A percentile compares a stretch with the other conserved stretches of the same genome.
These are phyloP conservation scores for Inga oerstediana DNA, from an alignment of 306 rosid species.

Conservation along the genomic window DNA sequence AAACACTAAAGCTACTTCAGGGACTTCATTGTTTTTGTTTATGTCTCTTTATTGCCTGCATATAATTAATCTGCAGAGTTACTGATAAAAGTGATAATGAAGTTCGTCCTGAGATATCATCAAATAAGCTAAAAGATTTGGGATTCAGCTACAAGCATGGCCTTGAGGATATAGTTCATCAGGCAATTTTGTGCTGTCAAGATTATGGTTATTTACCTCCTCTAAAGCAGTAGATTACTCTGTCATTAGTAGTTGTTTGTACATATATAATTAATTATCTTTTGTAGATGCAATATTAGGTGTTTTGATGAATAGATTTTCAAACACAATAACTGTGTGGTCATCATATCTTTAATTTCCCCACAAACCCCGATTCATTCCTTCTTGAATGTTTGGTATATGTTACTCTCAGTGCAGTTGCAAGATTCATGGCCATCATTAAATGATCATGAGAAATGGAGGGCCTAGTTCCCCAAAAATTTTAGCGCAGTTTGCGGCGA, in stretches of 20 bases:
- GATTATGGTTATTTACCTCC: slow-evolving; percentile 62
- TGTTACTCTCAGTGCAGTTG: slow-evolving; percentile 8
- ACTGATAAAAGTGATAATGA: slow-evolving; percentile 40
- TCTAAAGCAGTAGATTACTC: slow-evolving; percentile 14
- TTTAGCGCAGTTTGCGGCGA: neutral
- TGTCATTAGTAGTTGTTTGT: neutral
- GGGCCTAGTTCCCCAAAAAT: neutral
- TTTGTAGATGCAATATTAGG: neutral
- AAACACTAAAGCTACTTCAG: neutral
- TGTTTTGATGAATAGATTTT: neutral
- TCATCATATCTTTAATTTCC: neutral
- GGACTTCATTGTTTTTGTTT: neutral
- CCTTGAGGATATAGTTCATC: slow-evolving; percentile 54
- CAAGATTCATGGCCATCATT: slow-evolving; percentile 1
- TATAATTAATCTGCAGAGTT: slow-evolving; percentile 32
- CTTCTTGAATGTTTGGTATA: slow-evolving; percentile 7
- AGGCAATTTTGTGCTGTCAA: slow-evolving; percentile 52
- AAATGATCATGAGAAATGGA: neutral
- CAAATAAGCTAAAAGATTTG: slow-evolving; percentile 29
- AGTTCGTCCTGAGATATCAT: slow-evolving; percentile 56
- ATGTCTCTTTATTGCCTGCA: neutral
- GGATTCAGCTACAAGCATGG: slow-evolving; percentile 59
- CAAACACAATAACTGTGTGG: neutral
- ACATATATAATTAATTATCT: neutral
- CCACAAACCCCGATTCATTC: slow-evolving; percentile 14